Base-by-base conservation (phyloP, 495 filamentous ascomycete species). In the Aspergillus nidulans region DNA sequence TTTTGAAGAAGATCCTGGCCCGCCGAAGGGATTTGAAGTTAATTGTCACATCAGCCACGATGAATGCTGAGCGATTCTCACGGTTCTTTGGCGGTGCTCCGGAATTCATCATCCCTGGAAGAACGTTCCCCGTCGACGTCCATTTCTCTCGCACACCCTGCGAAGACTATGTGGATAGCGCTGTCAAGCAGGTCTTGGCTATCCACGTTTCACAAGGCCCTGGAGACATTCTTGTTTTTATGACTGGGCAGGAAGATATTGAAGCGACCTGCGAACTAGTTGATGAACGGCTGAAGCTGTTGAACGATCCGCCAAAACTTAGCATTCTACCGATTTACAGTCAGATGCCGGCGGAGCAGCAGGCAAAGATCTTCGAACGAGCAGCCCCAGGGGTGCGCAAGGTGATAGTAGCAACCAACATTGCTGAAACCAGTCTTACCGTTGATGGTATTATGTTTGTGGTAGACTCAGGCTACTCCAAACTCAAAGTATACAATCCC, bases 361-460 rank as follows among this genome's bases (percentile, higher is more conserved):
- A 99, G 66, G 90, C 95, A 23, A 97, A 91, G 71, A 97, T 99
- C 55, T 99, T 99, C 64, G 92, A 99, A 59, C 83, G 84, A 53
- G 95, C 95, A 6, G 76, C 87, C 3, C 86, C 91, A 0, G 95
- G 95, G 1, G 92, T 97, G 0, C 83, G 95, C 25, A 99, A 99
- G 65, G 92, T 95, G 57, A 96, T 99, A 53, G 95, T 99, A 13
- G 95, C 95, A 8, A 99, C 95, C 1, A 99, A 99, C 59, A 97
- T 99, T 66, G 95, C 95, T 3, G 95, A 99, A 67, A 99, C 95
- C 0, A 95, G 89, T 76, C 79, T 99, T 74, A 99, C 95, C 0
- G 95, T 99, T 9, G 95, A 99, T 61, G 95, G 95, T 56, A 97
- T 99, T 62, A 97, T 97, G 92, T 99, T 92, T 62, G 95, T 99